Evolutionary conservation across 345 rosid species (phyloP), one percentile per base, ranked within the genome.

Genomic region (Aegle marmelos): DNA sequence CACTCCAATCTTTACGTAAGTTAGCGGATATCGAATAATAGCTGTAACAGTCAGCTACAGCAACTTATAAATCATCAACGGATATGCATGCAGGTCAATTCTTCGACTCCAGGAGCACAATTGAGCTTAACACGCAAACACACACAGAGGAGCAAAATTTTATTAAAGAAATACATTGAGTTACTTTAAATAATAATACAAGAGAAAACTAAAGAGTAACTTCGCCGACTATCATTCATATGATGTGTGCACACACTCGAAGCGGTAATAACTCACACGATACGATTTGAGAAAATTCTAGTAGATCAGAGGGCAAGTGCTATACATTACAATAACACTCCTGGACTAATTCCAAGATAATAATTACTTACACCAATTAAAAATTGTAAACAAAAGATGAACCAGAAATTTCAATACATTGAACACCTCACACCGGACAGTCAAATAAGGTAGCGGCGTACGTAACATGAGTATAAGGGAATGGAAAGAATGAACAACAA

Each of bases 401-500:
- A 50, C 72, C n/a, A 61, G 14, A 19, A 71, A 68, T 73, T 65
- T 76, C 53, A 76, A 53, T 72, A 76, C 80, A 76, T 68, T 37
- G 36, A 73, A 70, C 41, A 77, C 77, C 60, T 80, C 62, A 36
- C 50, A 70, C 72, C 39, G 9, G 54, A 41, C 33, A 39, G 41
- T 77, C 45, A 70, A 66, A 59, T 45, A 48, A 37, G 76, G 64
- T 54, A 54, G 57, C 61, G 9, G 27, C n/a, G 34, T 50, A 67
- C 36, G 53, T 6, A 25, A 10, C 31, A 34, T 1, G 2, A 48
- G 28, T 58, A n/a, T 2, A n/a, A 31, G 34, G 9, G 60, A 11
- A 76, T 39, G 13, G 68, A 37, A 65, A 2, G 56, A 30, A 69
- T 60, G 57, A 68, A 22, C 79, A 79, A 54, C 34, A 57, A 68